These are phyloP conservation scores for Ensete glaucum DNA, from an alignment of 176 grass and related monocot species.

Conservation along the genomic window DNA sequence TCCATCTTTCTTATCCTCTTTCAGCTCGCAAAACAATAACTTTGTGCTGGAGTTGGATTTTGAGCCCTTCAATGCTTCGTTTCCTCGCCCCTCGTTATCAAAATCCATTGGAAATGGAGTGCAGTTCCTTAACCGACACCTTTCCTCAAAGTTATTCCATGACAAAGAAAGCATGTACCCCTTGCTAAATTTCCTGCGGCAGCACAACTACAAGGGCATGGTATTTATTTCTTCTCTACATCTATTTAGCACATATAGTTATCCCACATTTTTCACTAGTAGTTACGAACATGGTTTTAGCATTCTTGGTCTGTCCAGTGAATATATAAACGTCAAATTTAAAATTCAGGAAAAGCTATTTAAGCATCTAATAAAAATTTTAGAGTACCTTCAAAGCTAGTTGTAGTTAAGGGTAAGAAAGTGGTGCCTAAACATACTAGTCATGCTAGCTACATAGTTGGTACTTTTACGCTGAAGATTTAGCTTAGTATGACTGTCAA, in stretches of 20 bases:
- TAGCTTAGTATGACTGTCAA: no score
- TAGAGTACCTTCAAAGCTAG: no score
- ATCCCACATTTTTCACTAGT: no score
- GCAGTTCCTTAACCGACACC: slow-evolving; percentile 97
- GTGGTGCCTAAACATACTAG: no score
- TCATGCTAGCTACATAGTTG: no score
- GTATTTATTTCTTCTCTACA: slow-evolving; percentile 23
- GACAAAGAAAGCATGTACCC: slow-evolving; percentile 97
- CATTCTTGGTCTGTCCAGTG: no score
- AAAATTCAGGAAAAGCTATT: no score
- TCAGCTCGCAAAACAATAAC: slow-evolving; percentile 38
- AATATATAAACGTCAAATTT: no score
- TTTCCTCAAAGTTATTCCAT: slow-evolving; percentile 93
- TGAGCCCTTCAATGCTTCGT: slow-evolving; percentile 95
- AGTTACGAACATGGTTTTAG: no score
- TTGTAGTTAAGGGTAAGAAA: no score
- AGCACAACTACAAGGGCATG: slow-evolving; percentile 99
- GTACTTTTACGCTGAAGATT: no score
- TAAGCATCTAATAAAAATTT: no score
- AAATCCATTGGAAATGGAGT: slow-evolving; percentile 99
- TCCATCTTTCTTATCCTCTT: neutral
- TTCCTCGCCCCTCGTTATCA: slow-evolving; percentile 79
- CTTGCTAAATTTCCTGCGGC: slow-evolving; percentile 84
- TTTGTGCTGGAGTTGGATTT: slow-evolving; percentile 93
- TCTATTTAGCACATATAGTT: neutral